phyloP scores from a whole-genome alignment of 2,329 filamentous ascomycete genomes.

The Hypoxylon sp. region DNA sequence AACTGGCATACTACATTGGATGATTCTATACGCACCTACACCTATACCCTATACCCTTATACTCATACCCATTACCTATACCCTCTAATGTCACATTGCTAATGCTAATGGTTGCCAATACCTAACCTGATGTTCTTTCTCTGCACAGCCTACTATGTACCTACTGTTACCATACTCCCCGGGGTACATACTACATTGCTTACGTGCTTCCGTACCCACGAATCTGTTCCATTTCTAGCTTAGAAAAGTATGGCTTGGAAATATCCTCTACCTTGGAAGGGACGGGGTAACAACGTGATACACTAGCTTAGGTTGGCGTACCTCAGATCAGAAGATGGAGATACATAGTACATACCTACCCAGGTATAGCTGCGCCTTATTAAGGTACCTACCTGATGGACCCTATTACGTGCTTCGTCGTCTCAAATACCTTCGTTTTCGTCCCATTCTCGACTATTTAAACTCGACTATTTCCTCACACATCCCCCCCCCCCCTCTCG shows the following conservation, averaged over 20 bases:
- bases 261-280: constrained; percentile 10
- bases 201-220: background rate
- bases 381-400: constrained; percentile 38
- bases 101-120: background rate
- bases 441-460: constrained; percentile 36
- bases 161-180: background rate
- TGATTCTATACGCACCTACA: background rate
- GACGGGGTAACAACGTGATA: constrained; percentile 36
- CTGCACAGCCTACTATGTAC: no score
- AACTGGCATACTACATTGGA: constrained; percentile 2
- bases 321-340: constrained; percentile 25
- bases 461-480: constrained; percentile 30
- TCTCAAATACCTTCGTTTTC: constrained; percentile 34
- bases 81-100: background rate
- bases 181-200: background rate
- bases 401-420: constrained; percentile 42
- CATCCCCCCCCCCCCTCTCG: background rate
- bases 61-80: background rate
- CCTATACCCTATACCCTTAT: background rate
- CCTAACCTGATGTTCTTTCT: background rate
- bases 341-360: constrained; percentile 9
- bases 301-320: constrained; percentile 31
- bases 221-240: constrained; percentile 30
- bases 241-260: constrained; percentile 28
- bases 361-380: constrained; percentile 38